These are phyloP conservation scores for Rubroboletus pulcherrimus DNA, from an alignment of 768 basidiomycete species.

Conservation along the genomic window DNA sequence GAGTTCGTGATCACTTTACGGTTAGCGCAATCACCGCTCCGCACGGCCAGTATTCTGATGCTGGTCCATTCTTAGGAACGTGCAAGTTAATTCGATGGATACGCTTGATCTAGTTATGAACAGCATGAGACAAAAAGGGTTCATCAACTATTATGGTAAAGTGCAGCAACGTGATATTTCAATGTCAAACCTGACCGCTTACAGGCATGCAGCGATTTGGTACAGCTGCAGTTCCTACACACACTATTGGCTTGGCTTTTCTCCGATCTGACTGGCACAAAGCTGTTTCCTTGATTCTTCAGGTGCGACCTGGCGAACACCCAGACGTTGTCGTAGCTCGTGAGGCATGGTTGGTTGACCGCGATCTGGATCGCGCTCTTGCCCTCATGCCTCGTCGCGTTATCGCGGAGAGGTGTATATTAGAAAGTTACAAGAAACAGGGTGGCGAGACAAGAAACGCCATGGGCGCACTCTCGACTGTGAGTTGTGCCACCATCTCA, in stretches of 20 bases:
- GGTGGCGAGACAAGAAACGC: constrained; percentile 76
- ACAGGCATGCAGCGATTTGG: constrained; percentile 98
- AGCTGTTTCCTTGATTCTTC: constrained; percentile 79
- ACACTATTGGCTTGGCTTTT: constrained; percentile 87
- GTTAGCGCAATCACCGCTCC: constrained; percentile 36
- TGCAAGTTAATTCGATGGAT: constrained; percentile 71
- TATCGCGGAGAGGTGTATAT: constrained; percentile 88
- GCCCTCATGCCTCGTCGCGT: constrained; percentile 85
- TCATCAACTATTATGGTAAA: constrained; percentile 96
- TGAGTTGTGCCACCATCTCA: constrained; percentile 32
- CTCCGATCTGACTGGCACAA: constrained; percentile 87
- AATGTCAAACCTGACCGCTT: constrained; percentile 4
- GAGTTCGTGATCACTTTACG: constrained; percentile 91
- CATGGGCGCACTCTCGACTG: constrained; percentile 83
- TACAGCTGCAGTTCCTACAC: constrained; percentile 93
- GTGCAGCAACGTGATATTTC: not conserved
- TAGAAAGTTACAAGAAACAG: constrained; percentile 86
- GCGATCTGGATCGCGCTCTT: constrained; percentile 76
- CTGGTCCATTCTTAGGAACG: constrained; percentile 53
- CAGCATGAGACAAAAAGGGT: constrained; percentile 78
- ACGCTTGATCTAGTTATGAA: constrained; percentile 72
- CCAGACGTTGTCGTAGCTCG: constrained; percentile 84
- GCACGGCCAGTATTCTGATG: constrained; percentile 16
- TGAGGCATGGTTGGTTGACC: constrained; percentile 84
- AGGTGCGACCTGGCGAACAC: constrained; percentile 84